A percentile compares a stretch with the other conserved stretches of the same genome.
Conservation (phyloP, 768 basidiomycete species). For the Chlorophyllum brunneum region DNA sequence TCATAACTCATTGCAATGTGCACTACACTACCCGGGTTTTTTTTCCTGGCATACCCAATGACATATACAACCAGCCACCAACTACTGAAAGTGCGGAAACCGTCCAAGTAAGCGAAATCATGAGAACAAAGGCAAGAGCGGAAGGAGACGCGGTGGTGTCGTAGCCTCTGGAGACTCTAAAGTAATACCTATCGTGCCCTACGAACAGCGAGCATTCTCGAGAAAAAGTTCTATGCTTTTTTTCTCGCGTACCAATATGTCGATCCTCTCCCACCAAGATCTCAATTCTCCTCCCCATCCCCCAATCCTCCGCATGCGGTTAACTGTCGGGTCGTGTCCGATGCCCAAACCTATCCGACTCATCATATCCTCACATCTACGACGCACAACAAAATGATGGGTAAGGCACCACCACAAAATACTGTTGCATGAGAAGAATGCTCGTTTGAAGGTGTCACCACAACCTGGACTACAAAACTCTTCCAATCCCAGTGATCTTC, state of each 20-base stretch:
- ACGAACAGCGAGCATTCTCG: neutral
- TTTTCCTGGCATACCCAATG: neutral
- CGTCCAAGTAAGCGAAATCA: conserved; percentile 55
- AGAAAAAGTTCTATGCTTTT: too few relatives aligned
- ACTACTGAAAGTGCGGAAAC: conserved; percentile 42
- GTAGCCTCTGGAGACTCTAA: too few relatives aligned
- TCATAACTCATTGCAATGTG: neutral
- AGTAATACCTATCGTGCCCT: neutral
- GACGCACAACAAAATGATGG: conserved; percentile 32
- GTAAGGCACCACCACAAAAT: conserved; percentile 50
- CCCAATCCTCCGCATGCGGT: conserved; percentile 46
- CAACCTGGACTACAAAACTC: conserved; percentile 46
- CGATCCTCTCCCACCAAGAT: conserved; percentile 36
- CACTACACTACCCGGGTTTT: conserved; percentile 49
- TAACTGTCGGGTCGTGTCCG: conserved; percentile 24
- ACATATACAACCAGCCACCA: conserved; percentile 45
- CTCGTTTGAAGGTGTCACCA: conserved; percentile 35
- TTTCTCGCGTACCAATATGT: conserved; percentile 21
- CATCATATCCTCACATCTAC: conserved; percentile 25
- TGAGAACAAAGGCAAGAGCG: conserved; percentile 43
- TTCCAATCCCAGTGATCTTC: conserved; percentile 33
- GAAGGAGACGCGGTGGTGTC: too few relatives aligned
- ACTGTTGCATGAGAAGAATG: conserved; percentile 47
- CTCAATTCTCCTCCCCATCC: conserved; percentile 45
- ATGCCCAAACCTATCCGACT: conserved; percentile 25